phyloP scores from a whole-genome alignment of 2,329 filamentous ascomycete species.

The Fusarium citri region DNA sequence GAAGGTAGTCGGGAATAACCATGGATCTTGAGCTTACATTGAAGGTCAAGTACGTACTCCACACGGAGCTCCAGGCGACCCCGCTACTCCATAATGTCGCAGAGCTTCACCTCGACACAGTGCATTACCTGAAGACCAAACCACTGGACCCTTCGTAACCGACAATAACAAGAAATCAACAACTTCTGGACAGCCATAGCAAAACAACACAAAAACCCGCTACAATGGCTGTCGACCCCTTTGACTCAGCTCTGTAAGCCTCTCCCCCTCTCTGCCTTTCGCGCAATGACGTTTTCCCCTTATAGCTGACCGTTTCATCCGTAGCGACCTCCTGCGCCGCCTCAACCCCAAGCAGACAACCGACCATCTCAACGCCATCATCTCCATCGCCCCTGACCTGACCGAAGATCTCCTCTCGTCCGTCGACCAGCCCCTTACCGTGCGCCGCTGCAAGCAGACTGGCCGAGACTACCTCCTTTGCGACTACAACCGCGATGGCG shows the following conservation, averaged over 20 bases:
- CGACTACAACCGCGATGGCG: constrained; percentile 99
- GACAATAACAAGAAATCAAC: not conserved
- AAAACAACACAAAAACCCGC: not conserved
- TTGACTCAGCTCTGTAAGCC: constrained; percentile 80
- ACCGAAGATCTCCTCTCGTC: constrained; percentile 98
- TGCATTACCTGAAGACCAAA: constrained; percentile 12
- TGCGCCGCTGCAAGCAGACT: constrained; percentile 86
- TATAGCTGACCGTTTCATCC: constrained; percentile 24
- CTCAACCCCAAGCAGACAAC: constrained; percentile 95
- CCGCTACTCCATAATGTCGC: constrained; percentile 42
- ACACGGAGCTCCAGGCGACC: constrained; percentile 39
- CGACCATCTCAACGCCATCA: constrained; percentile 87
- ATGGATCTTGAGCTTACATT: constrained; percentile 16
- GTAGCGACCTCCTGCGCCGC: constrained; percentile 95
- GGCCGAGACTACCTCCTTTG: constrained; percentile 97
- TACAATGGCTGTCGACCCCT: constrained; percentile 70
- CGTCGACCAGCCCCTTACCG: constrained; percentile 92
- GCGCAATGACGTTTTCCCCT: constrained; percentile 8
- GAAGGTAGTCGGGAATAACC: not conserved
- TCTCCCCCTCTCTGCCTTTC: not conserved
- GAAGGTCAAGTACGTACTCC: constrained; percentile 28
- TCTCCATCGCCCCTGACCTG: constrained; percentile 87
- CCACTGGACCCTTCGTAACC: not conserved
- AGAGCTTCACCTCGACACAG: constrained; percentile 34
- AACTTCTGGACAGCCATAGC: not conserved